These are phyloP conservation scores for Coprinopsis cinerea DNA, from an alignment of 768 basidiomycete species.

Conservation along the genomic window DNA sequence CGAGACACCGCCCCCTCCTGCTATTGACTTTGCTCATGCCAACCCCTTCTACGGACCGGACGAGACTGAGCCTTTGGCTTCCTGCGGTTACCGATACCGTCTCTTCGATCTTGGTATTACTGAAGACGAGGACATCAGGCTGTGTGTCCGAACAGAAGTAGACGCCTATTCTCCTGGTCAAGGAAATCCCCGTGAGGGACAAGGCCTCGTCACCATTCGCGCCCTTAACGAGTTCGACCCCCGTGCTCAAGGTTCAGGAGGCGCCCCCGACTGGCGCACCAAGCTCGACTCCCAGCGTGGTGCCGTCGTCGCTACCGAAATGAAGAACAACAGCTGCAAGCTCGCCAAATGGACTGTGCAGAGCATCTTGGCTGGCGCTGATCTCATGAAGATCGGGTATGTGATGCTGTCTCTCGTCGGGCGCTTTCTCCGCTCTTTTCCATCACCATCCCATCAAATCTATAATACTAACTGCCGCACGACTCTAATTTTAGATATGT, in stretches of 20 bases:
- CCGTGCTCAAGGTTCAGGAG: conserved; percentile 82
- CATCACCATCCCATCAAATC: conserved; percentile 11
- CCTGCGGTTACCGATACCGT: conserved; percentile 94
- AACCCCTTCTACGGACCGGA: conserved; percentile 96
- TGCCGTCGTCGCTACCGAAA: conserved; percentile 97
- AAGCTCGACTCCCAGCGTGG: conserved; percentile 95
- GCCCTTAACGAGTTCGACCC: conserved; percentile 97
- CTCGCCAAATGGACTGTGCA: conserved; percentile 97
- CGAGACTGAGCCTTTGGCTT: conserved; percentile 92
- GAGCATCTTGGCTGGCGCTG: conserved; percentile 90
- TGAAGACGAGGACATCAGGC: conserved; percentile 85
- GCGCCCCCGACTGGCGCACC: conserved; percentile 98
- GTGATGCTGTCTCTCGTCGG: conserved; percentile 11
- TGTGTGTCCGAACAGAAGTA: conserved; percentile 94
- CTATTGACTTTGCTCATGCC: conserved; percentile 73
- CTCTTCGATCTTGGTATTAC: conserved; percentile 88
- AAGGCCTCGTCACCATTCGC: conserved; percentile 84
- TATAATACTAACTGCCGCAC: conserved; percentile 14
- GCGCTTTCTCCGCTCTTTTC: conserved; percentile 3
- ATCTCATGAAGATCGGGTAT: conserved; percentile 95
- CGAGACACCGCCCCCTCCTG: conserved; percentile 55
- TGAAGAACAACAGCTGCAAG: conserved; percentile 99
- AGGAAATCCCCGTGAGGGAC: conserved; percentile 59
- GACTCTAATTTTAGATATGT: conserved; percentile 75
- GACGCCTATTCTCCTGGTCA: conserved; percentile 74